Base-by-base conservation (phyloP, 306 rosid genomes). In the Macrotyloma uniflorum region DNA sequence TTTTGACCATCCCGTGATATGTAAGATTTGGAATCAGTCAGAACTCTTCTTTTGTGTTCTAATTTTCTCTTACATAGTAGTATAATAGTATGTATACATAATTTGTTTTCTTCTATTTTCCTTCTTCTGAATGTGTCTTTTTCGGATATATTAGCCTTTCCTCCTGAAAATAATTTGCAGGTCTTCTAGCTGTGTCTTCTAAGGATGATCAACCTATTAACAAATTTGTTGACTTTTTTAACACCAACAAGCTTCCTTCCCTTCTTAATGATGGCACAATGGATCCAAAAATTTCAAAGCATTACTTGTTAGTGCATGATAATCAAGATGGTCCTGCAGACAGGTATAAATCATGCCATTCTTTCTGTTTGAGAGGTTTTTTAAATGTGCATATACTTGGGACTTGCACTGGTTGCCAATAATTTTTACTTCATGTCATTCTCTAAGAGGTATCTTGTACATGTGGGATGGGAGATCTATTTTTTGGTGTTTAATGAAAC, bases 1-100 rank as follows among this genome's bases (percentile, higher is more conserved):
- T 85, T 93, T 95, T 91, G 99, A 95, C 82, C 97, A 95, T 90
- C 99, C 99, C 12, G 97, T 95, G 91, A 92, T 92, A 86, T 95
- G 99, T 93, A 87, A 88, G 92, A 77, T 79, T 70, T 83, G 26
- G 75, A 70, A 83, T 79, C 67, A 77, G 54, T 78, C 61, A 69
- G 40, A 69, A 61, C 54, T 57, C 51, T 67, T 50, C 72, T 73
- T 30, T 47, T 42, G 55, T 55, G 53, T 77, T 74, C 45, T 68
- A 13, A 43, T 66, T 47, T 35, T 79, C 64, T 63, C 77, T 67
- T 62, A 32, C 38, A 26, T 51, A 20, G 53, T 74, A 53, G 49
- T 43, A 24, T 76, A 57, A 10, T 59, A 30, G 67, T 30, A 61
- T 61, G 5, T 5, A 7, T 81, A 54, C 64, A 50, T 71, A 28